Conservation (phyloP, 2,329 filamentous ascomycete genomes). For the Alternaria gansuensis region DNA sequence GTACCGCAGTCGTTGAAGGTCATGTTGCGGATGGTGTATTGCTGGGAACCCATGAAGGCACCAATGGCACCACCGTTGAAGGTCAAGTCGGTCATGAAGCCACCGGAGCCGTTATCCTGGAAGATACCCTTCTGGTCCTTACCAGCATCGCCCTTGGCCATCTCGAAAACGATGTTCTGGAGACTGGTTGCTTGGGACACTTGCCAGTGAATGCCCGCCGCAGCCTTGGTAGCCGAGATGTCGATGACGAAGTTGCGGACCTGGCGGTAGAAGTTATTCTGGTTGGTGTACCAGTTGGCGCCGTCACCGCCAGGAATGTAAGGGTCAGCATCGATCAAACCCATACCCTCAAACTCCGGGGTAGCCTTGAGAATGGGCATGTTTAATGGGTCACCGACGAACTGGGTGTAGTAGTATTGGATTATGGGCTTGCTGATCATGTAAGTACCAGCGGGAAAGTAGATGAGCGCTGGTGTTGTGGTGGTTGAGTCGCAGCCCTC, state of each 20-base stretch:
- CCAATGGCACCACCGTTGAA: slow-evolving; percentile 70
- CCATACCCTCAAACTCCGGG: slow-evolving; percentile 78
- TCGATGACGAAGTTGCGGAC: slow-evolving; percentile 65
- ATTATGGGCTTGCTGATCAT: slow-evolving; percentile 79
- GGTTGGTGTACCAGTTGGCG: slow-evolving; percentile 62
- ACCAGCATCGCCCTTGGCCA: slow-evolving; percentile 57
- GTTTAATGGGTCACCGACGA: slow-evolving; percentile 80
- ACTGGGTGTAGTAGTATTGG: slow-evolving; percentile 92
- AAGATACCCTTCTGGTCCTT: slow-evolving; percentile 67
- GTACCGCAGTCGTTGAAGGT: slow-evolving; percentile 61
- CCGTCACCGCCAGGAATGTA: slow-evolving; percentile 72
- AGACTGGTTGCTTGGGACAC: slow-evolving; percentile 71
- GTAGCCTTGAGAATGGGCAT: slow-evolving; percentile 75
- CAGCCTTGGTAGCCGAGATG: slow-evolving; percentile 51
- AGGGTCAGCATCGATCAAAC: slow-evolving; percentile 86
- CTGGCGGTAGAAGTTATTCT: slow-evolving; percentile 66
- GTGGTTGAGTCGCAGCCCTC: slow-evolving; percentile 84
- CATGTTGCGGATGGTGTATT: slow-evolving; percentile 64
- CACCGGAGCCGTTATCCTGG: slow-evolving; percentile 68
- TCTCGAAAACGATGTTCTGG: slow-evolving; percentile 69
- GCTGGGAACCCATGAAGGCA: slow-evolving; percentile 70
- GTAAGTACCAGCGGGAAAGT: slow-evolving; percentile 91
- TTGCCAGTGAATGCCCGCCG: slow-evolving; percentile 71
- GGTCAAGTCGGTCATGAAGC: slow-evolving; percentile 66
- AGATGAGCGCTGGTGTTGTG: slow-evolving; percentile 83